Evolutionary conservation across 2,329 filamentous ascomycete species (phyloP), one percentile per base, ranked within the genome.

Genomic region (Chrysoporthe austroafricana): DNA sequence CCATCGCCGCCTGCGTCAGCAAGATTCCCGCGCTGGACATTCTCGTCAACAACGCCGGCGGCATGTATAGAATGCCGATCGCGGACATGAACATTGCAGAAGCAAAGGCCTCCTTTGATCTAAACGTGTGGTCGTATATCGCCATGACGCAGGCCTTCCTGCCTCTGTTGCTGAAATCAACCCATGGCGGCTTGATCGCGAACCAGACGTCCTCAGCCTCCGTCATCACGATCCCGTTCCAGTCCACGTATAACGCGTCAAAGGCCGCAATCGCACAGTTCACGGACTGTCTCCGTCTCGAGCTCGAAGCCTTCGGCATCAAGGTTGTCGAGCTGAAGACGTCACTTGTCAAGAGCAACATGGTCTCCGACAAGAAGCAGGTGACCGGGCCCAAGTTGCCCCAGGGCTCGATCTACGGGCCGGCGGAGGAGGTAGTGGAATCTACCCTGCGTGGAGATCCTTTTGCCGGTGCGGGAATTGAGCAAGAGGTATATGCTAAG

Each of bases 241-340:
- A 66, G 36, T 52, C 46, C 14, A 43, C 50, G 2, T 66, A 66
- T 11, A 63, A 42, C 26, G 50, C 65, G 13, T 66, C 65, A 50
- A 66, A 66, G n/a, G 65, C 65, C 2, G 65, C 65, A 1, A 50
- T 66, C 9, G 59, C 65, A 14, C n/a, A 32, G 14, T 54, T 66
- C n/a, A 36, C 58, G 3, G 59, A 66, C 32, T 46, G 16, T 13
- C 69, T 82, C 71, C 78, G 80, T 6, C 69, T 82, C 50, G 81
- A 84, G 71, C 75, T 83, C 34, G 65, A 68, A 1, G 74, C 76
- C 0, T 75, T 80, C 57, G 76, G 73, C 32, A 70, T 80, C 63
- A 74, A 75, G 39, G 78, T 80, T 32, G 71, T 80, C 14, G 72
- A 75, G 34, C 65, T 77, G 46, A 73, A 77, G 70, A 77, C 76